Evolutionary conservation across 2,329 filamentous ascomycete genomes (phyloP).

Genomic region (Penicillium sp.): DNA sequence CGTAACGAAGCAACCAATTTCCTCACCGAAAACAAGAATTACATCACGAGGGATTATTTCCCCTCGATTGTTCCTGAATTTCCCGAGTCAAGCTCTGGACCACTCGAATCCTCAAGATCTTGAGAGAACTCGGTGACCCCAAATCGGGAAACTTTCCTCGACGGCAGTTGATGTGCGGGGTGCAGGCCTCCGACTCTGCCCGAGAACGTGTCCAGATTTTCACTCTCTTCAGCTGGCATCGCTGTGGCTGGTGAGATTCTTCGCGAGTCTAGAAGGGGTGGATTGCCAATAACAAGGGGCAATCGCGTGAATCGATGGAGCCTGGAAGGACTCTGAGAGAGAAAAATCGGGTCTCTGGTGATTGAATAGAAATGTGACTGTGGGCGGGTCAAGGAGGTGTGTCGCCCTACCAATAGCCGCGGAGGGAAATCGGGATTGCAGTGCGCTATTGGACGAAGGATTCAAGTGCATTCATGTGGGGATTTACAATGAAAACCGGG

Average conservation of each 20-base stretch:
- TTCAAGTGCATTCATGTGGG: not conserved
- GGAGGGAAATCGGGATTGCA: not conserved
- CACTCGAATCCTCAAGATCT: not conserved
- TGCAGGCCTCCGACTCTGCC: not conserved
- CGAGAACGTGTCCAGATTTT: not conserved
- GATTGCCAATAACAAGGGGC: not conserved
- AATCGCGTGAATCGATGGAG: not conserved
- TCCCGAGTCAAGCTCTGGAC: conserved; percentile 1
- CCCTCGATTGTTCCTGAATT: conserved; percentile 1
- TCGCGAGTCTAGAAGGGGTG: not conserved
- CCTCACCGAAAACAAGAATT: not conserved
- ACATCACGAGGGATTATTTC: not conserved
- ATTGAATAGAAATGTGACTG: conserved; percentile 1
- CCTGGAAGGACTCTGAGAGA: not conserved
- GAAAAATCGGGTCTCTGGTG: not conserved
- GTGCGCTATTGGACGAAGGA: not conserved
- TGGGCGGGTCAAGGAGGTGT: not conserved
- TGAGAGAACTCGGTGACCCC: not conserved
- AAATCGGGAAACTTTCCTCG: conserved; percentile 13
- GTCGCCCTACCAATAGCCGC: not conserved
- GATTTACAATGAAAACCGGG: not conserved
- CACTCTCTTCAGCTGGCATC: not conserved
- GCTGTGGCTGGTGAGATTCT: conserved; percentile 9
- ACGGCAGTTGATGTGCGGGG: not conserved
- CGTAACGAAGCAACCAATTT: not conserved